phyloP scores from a whole-genome alignment of 257 asterid species.

The Solanum paucissectum region DNA sequence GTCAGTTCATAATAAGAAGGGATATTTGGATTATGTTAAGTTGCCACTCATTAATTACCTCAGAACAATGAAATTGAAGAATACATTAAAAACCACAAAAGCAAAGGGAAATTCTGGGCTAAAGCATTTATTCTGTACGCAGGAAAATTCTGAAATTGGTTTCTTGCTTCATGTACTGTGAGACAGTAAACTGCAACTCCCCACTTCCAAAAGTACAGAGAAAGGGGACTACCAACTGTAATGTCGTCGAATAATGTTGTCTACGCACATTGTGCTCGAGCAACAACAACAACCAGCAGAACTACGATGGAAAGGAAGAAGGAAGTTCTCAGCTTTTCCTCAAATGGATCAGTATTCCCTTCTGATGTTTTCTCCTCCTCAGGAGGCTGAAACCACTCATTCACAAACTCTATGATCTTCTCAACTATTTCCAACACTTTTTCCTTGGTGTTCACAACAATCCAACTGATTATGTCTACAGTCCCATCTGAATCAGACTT shows the following conservation, averaged over 20 bases:
- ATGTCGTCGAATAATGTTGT: constrained; percentile 36
- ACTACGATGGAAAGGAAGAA: constrained; percentile 48
- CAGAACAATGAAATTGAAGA: background rate
- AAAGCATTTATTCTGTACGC: background rate
- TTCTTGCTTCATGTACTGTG: background rate
- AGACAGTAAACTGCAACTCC: background rate
- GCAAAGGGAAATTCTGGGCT: background rate
- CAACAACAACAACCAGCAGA: constrained; percentile 40
- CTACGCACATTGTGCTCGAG: constrained; percentile 37
- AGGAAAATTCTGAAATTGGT: background rate
- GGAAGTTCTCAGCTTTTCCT: constrained; percentile 41
- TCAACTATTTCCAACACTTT: constrained; percentile 37
- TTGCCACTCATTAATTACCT: background rate
- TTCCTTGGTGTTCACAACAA: constrained; percentile 22
- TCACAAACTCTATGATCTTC: constrained; percentile 25
- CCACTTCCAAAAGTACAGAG: background rate
- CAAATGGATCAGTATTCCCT: constrained; percentile 8
- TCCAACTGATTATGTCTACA: constrained; percentile 27
- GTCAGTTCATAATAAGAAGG: background rate
- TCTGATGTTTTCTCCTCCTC: constrained; percentile 6
- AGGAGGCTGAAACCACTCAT: constrained; percentile 18
- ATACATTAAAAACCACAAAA: background rate
- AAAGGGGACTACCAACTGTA: background rate
- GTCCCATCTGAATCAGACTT: constrained; percentile 12
- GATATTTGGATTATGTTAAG: background rate